Evolutionary conservation across 2,329 filamentous ascomycete species (phyloP).

Genomic region (Graphilbum ipis-grandicollis): DNA sequence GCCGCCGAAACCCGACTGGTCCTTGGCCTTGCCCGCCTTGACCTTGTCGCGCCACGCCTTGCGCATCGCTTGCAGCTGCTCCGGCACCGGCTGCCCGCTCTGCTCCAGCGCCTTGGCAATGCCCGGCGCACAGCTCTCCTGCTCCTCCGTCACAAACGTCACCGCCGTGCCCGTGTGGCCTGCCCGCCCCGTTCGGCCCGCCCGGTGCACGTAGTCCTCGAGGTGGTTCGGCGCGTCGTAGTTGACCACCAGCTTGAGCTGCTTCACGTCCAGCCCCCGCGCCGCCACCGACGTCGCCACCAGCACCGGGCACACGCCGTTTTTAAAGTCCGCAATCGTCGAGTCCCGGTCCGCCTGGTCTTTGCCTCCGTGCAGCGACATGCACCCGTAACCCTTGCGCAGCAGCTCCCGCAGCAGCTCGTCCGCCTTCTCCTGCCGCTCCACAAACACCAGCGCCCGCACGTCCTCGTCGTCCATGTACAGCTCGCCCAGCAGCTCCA

Average conservation of each 20-base stretch:
- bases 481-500: constrained; percentile 74
- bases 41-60: constrained; percentile 75
- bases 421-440: constrained; percentile 80
- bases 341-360: constrained; percentile 88
- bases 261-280: constrained; percentile 87
- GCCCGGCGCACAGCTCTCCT: constrained; percentile 78
- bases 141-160: constrained; percentile 80
- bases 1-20: constrained; percentile 79
- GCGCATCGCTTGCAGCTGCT: constrained; percentile 45
- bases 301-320: constrained; percentile 72
- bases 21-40: constrained; percentile 80
- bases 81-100: constrained; percentile 70
- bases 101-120: constrained; percentile 86
- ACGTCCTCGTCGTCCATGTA: constrained; percentile 81
- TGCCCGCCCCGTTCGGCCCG: constrained; percentile 82
- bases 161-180: constrained; percentile 91
- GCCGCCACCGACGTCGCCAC: constrained; percentile 93
- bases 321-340: constrained; percentile 86
- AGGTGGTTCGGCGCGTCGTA: constrained; percentile 87
- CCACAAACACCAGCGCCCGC: constrained; percentile 78
- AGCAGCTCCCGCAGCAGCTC: constrained; percentile 60
- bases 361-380: constrained; percentile 87
- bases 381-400: constrained; percentile 74
- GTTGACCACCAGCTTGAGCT: constrained; percentile 89
- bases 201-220: constrained; percentile 92